Base-by-base conservation (phyloP, 257 asterid species). In the Solanum arcanum region DNA sequence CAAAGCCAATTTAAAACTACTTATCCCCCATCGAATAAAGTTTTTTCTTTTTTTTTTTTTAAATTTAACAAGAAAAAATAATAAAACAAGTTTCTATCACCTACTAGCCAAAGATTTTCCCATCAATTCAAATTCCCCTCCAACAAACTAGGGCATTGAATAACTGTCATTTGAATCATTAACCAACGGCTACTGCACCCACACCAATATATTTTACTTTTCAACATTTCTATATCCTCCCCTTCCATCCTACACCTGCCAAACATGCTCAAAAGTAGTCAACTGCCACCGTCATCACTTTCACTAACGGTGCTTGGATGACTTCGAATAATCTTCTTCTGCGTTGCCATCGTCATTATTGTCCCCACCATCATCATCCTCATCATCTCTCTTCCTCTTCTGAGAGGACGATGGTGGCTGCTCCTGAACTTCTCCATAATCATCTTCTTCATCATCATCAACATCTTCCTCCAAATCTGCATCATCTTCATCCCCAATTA, bases 361-460 rank as follows among this genome's bases (percentile, higher is more conserved):
- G 0, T 52, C 93, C 3, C 66, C 92, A 0, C 39, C 91, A 5
- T 85, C 94, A 7, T 85, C 93, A 3, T 73, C 86, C 6, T 84
- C 91, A 1, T 74, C 87, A 9, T 86, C 92, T 84, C 96, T 91
- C 90, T 91, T 92, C 93, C 97, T 93, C 91, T 94, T 94, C 33
- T 88, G 91, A 27, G 98, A 89, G 20, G 96, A 86, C 7, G 98
- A 87, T 37, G 97, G 92, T 1, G 94, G 94, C 88, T 94, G 66
- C 92, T 94, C 99, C 86, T 95, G 99, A 23, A 94, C 95, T 88
- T 92, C 97, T 60, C 97, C 98, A 86, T 94, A 94, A 27, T 93
- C 88, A 18, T 94, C 94, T 33, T 93, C 96, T 12, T 95, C 94
- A 2, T 91, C 94, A 2, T 91, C 96, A 21, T 95, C 94, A 5